Conservation (phyloP, 257 asterid genomes). For the Fraxinus anomala region DNA sequence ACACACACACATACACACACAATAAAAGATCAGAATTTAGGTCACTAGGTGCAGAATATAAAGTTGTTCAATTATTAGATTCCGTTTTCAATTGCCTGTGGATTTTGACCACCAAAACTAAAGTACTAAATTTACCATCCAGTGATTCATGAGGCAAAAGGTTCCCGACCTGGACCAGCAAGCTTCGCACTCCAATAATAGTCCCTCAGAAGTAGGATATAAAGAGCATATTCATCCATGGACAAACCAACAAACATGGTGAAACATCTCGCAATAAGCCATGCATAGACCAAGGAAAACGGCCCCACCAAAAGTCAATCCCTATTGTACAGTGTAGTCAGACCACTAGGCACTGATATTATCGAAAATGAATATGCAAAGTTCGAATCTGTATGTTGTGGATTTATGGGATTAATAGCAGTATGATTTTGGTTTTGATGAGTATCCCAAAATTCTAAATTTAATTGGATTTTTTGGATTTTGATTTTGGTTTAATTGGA, state of each 20-base stretch:
- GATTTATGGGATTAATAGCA: no score
- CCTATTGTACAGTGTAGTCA: slow-evolving; percentile 79
- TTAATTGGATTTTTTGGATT: no score
- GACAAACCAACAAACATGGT: slow-evolving; percentile 83
- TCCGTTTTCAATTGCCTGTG: no score
- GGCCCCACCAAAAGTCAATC: slow-evolving; percentile 85
- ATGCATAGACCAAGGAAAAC: slow-evolving; percentile 74
- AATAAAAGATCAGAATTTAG: no score
- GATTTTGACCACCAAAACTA: no score
- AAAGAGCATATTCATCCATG: slow-evolving; percentile 97
- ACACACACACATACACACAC: neutral
- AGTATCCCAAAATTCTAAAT: no score
- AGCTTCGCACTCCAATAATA: slow-evolving; percentile 98
- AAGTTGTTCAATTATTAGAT: neutral
- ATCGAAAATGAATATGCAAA: no score
- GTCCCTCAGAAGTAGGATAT: slow-evolving; percentile 96
- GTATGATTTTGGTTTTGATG: no score
- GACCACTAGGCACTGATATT: slow-evolving; percentile 50
- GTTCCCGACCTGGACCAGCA: slow-evolving; percentile 60
- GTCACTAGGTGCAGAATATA: neutral
- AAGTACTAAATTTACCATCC: no score
- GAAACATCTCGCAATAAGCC: slow-evolving; percentile 79
- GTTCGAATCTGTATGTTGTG: no score
- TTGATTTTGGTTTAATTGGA: no score
- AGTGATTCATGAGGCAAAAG: no score